Conservation (phyloP, 1,284 basidiomycete species). For the Moesziomyces aphidis region DNA sequence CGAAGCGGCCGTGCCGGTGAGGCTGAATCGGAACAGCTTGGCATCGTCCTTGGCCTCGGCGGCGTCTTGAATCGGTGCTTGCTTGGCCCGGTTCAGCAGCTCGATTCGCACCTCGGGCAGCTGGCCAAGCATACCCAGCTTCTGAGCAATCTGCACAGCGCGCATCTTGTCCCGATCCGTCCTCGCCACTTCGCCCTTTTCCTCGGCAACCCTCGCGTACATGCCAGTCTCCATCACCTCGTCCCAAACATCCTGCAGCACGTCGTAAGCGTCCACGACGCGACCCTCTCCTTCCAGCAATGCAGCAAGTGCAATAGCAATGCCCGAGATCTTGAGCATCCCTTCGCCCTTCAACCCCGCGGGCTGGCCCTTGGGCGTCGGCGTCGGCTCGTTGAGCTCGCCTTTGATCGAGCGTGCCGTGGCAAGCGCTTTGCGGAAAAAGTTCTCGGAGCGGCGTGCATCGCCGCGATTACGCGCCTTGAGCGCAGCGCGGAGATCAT, state of each 20-base stretch:
- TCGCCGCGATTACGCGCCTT: slow-evolving; percentile 64
- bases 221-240: slow-evolving; percentile 40
- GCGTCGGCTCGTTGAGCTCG: slow-evolving; percentile 37
- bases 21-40: slow-evolving; percentile 18
- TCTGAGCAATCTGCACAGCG: slow-evolving; percentile 60
- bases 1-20: slow-evolving; percentile 37
- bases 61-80: not conserved
- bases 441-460: slow-evolving; percentile 49
- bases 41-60: slow-evolving; percentile 14
- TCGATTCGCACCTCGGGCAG: slow-evolving; percentile 39
- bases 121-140: slow-evolving; percentile 57
- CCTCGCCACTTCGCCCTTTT: slow-evolving; percentile 29
- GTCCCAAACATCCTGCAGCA: slow-evolving; percentile 60
- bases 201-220: slow-evolving; percentile 10
- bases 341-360: slow-evolving; percentile 19
- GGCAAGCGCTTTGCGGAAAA: slow-evolving; percentile 59
- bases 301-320: slow-evolving; percentile 63
- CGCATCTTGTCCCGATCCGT: slow-evolving; percentile 56
- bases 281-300: slow-evolving; percentile 61
- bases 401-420: slow-evolving; percentile 43
- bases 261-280: slow-evolving; percentile 41
- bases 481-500: slow-evolving; percentile 63
- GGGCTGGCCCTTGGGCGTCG: slow-evolving; percentile 24
- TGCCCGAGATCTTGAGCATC: slow-evolving; percentile 66
- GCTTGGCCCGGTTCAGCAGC: slow-evolving; percentile 14